Evolutionary conservation across 306 rosid species (phyloP).

Genomic region (Cucurbita moschata): DNA sequence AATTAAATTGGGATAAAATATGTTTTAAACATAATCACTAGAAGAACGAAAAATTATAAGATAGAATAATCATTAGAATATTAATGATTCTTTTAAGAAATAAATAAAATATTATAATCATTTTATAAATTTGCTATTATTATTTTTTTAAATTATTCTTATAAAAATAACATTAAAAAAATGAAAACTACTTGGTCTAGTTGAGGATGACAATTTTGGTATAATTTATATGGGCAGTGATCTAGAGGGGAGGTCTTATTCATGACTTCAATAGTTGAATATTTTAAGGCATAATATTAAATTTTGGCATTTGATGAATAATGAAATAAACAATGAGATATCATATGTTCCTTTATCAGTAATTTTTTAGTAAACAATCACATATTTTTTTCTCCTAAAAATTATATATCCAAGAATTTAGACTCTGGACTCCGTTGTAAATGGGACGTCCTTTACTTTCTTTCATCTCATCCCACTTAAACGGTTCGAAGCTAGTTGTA

Average conservation of each 20-base stretch:
- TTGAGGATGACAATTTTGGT: background rate
- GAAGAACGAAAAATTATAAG: background rate
- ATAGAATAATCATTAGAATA: background rate
- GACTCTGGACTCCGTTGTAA: no score
- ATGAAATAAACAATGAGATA: background rate
- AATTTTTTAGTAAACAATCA: no score
- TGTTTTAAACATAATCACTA: background rate
- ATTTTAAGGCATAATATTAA: no score
- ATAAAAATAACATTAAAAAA: background rate
- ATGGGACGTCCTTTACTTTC: no score
- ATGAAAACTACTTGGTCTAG: background rate
- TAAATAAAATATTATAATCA: background rate
- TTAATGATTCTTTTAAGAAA: background rate
- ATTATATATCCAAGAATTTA: no score
- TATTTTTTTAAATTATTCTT: background rate
- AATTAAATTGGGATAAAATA: background rate
- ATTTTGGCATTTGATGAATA: background rate
- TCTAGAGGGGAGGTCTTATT: background rate
- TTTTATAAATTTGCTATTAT: background rate
- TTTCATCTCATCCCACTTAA: no score
- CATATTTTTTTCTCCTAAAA: no score
- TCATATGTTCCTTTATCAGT: background rate
- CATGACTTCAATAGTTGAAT: background rate
- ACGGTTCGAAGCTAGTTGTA: no score
- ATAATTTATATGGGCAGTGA: no score